Conservation (phyloP, 2,329 filamentous ascomycete genomes). For the Alternaria brassicae region DNA sequence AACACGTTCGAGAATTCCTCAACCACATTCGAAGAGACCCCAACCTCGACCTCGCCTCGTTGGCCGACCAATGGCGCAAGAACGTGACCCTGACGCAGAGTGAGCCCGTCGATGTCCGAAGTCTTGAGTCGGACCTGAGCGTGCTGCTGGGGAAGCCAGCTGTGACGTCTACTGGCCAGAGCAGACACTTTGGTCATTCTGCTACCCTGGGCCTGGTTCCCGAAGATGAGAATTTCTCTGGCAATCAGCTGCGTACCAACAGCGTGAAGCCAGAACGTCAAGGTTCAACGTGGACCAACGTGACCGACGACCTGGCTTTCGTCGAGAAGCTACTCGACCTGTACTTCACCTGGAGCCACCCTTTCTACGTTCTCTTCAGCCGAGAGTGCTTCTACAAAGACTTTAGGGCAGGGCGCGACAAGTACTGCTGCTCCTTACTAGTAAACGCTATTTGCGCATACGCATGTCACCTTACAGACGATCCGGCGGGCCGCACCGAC, state of each 20-base stretch:
- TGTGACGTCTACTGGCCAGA: constrained; percentile 43
- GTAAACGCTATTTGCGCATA: constrained; percentile 71
- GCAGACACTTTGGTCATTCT: constrained; percentile 49
- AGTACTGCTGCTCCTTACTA: constrained; percentile 72
- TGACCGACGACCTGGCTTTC: constrained; percentile 65
- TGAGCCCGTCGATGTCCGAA: constrained; percentile 32
- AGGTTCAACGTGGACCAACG: constrained; percentile 63
- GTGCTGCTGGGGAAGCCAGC: constrained; percentile 49
- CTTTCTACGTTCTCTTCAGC: constrained; percentile 75
- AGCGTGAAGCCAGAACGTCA: constrained; percentile 22
- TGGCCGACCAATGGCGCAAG: constrained; percentile 52
- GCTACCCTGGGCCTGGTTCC: constrained; percentile 48
- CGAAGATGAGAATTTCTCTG: constrained; percentile 44
- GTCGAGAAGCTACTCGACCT: constrained; percentile 70
- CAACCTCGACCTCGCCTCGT: constrained; percentile 48
- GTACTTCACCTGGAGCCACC: constrained; percentile 76
- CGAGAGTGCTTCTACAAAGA: constrained; percentile 74
- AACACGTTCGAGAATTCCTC: constrained; percentile 53
- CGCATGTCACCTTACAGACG: constrained; percentile 72
- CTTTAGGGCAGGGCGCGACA: constrained; percentile 65
- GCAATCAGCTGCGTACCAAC: constrained; percentile 21
- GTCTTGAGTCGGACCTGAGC: constrained; percentile 47
- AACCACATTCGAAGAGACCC: constrained; percentile 53
- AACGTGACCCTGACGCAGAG: constrained; percentile 47
- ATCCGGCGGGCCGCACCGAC: constrained; percentile 68